Evolutionary conservation across 1,284 basidiomycete genomes (phyloP), one percentile per base, ranked within the genome.

Genomic region (Ganoderma lingzhi): DNA sequence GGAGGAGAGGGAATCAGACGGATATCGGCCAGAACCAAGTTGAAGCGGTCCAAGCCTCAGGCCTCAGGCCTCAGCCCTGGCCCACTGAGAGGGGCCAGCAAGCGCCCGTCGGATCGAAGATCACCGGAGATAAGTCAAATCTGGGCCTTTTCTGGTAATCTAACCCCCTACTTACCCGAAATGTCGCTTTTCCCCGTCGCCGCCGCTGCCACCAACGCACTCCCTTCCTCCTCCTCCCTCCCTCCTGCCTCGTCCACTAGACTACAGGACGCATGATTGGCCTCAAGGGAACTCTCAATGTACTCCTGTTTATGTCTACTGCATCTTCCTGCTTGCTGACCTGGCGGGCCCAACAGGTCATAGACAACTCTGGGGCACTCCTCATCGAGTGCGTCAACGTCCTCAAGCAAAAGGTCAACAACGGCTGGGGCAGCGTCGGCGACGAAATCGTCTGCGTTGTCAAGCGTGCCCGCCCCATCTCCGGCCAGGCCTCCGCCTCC

Each of bases 391-490:
- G 97, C 78, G 96, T 99, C 81, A 98, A 99, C 80, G 92, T 99
- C 30, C 87, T 99, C 70, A 98, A 98, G 83, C 92, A 95, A 82
- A 99, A 98, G 83, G 95, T 95, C 84, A 87, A 96, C 88, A 88
- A 95, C 84, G 88, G 98, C 78, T 90, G 87, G 87, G 92, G 90
- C 67, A 85, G 86, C 51, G 88, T 92, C 73, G 97, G 97, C 61
- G 98, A 99, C 84, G 97, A 99, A 82, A 96, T 99, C 71, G 96
- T 98, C 71, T 97, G 96, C 70, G 97, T 99, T 69, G 92, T 99
- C 74, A 95, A 98, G 80, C 91, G 92, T 73, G 97, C 98, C 3
- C 89, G 96, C 84, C 42, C 37, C 37, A 9, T 37, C 37, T 37
- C 37, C 37, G 37, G 37, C 37, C 4, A 37, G 37, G 4, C 90